Base-by-base conservation (phyloP, 768 basidiomycete species). In the Termitomyces bulborhizus region DNA sequence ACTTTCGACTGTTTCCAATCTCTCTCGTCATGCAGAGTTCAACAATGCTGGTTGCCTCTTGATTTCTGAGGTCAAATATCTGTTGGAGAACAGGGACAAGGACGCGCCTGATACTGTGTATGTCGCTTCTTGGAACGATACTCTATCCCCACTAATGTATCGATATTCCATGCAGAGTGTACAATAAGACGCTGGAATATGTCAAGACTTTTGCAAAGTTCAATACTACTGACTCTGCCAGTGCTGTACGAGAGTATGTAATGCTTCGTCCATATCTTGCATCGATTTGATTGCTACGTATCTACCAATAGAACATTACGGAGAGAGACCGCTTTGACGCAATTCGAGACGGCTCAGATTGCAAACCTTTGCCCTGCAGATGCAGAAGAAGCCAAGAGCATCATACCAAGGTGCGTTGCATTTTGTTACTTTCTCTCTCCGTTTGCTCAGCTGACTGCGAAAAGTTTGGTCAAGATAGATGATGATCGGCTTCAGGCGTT, bases 181-280 rank as follows among this genome's bases (percentile, higher is more conserved):
- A 92, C 70, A 93, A 93, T 70, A 95, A 95, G 69, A 93, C 93
- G 0, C 73, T 90, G 41, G 91, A 93, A 63, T 95, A 95, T 65
- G 93, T 95, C 60, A 88, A 89, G 68, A 90, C 86, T 7, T 95
- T 96, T 66, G 82, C 91, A 12, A 90, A 93, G 72, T 95, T 94
- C 72, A 89, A 84, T 62, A 90, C 86, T 43, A 88, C 85, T 21
- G 91, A 89, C 65, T 86, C 85, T 46, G 89, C 90, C 5, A 83
- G 84, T 62, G 88, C 89, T 41, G 92, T 93, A 53, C 88, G 93
- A 82, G 86, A 88, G 92, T 93, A 62, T 53, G 88, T 73, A n/a
- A 21, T 50, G 1, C 8, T 36, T 18, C 29, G 16, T 42, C 37
- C 31, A 6, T 31, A 32, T 32, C 13, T 36, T 11, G n/a, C 15